Evolutionary conservation across 768 basidiomycete species (phyloP), one percentile per base, ranked within the genome.

Genomic region (Suillus alpinus): DNA sequence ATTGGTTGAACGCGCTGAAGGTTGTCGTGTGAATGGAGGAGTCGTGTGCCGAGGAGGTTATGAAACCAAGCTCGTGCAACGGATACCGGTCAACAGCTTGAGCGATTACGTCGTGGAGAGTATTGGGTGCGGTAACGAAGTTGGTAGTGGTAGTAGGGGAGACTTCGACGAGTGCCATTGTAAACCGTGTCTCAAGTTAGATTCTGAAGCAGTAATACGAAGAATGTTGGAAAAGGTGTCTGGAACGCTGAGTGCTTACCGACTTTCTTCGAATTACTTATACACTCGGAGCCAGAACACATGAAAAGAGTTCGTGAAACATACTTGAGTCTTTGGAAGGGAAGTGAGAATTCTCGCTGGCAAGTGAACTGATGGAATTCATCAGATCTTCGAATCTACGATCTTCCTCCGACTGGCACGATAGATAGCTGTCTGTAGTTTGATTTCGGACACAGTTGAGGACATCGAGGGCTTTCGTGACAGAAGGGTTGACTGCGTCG

Each of bases 21-120:
- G 70, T 63, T 44, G 63, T 70, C 6, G 65, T 66, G 36, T 62
- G 63, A 16, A 70, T 66, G 13, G 72, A 64, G 13, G 68, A 74
- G 31, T 74, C 64, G 14, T 69, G 67, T 13, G 70, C 67, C 0
- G 67, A 72, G 10, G 70, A 73, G 0, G 68, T 63, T 37, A 72
- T 57, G 16, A 72, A 72, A 13, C 63, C 44, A 47, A 72, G 67
- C 23, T 72, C 63, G 14, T 66, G 71, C 7, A 50, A 23, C 10
- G 72, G 67, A 44, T 74, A 71, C 14, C 60, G 63, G 4, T 18
- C 14, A 10, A 61, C 67, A 8, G 66, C 71, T 13, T 52, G 64
- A 52, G 65, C 62, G 18, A 74, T 31, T 23, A 70, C 57, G 10
- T 70, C 65, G 16, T 65, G 50, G 6, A 72, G 63, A 10, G 67